Evolutionary conservation across 805 yeast genomes (phyloP), one percentile per base, ranked within the genome.

Genomic region (Grigorovia yakushimaensis): DNA sequence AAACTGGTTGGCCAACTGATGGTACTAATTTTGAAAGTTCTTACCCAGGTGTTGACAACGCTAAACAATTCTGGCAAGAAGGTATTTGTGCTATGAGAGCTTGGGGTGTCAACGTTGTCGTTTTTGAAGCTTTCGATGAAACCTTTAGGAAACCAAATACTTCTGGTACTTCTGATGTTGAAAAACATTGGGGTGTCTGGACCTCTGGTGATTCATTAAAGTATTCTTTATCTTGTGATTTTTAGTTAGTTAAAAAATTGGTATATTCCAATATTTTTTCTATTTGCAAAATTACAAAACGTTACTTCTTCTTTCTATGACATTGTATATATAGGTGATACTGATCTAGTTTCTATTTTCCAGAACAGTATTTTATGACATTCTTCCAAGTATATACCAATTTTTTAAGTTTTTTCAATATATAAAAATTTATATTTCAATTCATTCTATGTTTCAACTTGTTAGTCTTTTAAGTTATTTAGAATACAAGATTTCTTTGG

Each of bases 71-170:
- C 79, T 91, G 93, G 95, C 77, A 82, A 67, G 79, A 87, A 60
- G 95, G 87, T 55, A 73, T 91, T 58, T 89, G 97, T 72, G 95
- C 88, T 53, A 80, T 89, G 65, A 84, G 96, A 75, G 95, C 82
- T 49, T 88, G 96, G 95, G 97, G 97, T 67, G 73, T 91, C 62
- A 87, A 91, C 68, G 91, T 89, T 45, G 79, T 87, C 62, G 91
- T 80, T 38, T 91, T 91, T 64, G 98, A 91, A 77, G 96, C 96
- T 42, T 84, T 83, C 58, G 98, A 91, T 67, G 98, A 91, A 76
- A 76, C 84, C 52, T 91, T n/a, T n/a, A n/a, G 97, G 96, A 91
- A 91, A 76, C 96, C 96, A 59, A 78, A 78, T 65, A 80, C 95
- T 49, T 82, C 93, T 49, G 95, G 89, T 58, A 81, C 88, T 51